These are phyloP conservation scores for Suillus decipiens DNA, from an alignment of 768 basidiomycete genomes.

Conservation along the genomic window DNA sequence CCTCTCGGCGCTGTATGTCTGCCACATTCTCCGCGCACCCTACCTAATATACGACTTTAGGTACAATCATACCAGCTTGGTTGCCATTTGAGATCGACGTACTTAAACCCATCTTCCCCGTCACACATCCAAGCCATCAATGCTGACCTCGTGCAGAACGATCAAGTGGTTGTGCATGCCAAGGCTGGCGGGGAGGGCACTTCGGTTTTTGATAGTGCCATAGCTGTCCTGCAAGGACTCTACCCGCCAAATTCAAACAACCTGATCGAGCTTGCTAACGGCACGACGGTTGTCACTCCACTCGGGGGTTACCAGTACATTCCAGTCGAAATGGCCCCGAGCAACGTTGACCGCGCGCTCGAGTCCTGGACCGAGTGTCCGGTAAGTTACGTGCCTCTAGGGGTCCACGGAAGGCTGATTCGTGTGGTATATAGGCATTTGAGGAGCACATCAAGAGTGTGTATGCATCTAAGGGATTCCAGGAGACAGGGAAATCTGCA, in stretches of 20 bases:
- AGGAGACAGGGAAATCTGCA: conserved; percentile 54
- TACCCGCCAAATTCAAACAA: conserved; percentile 76
- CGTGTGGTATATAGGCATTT: conserved; percentile 54
- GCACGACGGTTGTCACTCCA: conserved; percentile 69
- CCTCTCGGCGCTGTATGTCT: conserved; percentile 69
- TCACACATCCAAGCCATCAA: conserved; percentile 71
- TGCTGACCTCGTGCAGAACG: conserved; percentile 66
- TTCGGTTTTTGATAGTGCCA: conserved; percentile 81
- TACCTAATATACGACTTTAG: conserved; percentile 36
- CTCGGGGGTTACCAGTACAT: conserved; percentile 87
- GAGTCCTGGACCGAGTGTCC: conserved; percentile 76
- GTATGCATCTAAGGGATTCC: conserved; percentile 66
- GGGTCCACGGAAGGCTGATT: conserved; percentile 11
- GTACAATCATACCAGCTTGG: conserved; percentile 71
- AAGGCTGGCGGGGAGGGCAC: conserved; percentile 82
- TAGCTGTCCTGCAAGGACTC: conserved; percentile 80
- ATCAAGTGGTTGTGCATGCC: conserved; percentile 70
- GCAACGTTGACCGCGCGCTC: conserved; percentile 67
- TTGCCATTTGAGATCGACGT: conserved; percentile 56
- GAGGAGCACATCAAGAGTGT: conserved; percentile 65
- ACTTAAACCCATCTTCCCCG: conserved; percentile 65
- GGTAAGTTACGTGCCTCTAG: conserved; percentile 31
- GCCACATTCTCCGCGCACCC: background rate
- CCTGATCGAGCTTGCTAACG: conserved; percentile 76
- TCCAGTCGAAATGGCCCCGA: conserved; percentile 58